These are phyloP conservation scores for Mrakia hoshinonis DNA, from an alignment of 768 basidiomycete species.

Conservation along the genomic window DNA sequence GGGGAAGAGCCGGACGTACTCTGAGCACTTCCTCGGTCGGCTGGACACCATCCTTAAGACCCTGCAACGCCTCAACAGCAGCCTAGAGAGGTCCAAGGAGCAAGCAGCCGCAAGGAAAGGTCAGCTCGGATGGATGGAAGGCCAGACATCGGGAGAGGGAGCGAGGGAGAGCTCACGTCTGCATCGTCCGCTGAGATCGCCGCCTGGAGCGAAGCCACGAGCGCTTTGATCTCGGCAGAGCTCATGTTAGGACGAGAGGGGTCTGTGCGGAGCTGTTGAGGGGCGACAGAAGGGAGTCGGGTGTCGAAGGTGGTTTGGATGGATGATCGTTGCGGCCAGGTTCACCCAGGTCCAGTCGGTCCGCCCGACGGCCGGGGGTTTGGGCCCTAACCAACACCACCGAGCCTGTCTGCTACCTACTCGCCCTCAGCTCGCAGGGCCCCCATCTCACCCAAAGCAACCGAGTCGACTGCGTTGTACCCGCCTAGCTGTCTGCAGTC, in stretches of 20 bases:
- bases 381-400: background rate
- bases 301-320: background rate
- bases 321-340: background rate
- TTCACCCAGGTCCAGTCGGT: too few species aligned
- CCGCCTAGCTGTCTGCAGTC: too few species aligned
- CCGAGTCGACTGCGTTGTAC: too few species aligned
- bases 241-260: background rate
- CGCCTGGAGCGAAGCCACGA: conserved; percentile 14
- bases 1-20: background rate
- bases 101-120: background rate
- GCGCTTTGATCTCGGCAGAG: conserved; percentile 14
- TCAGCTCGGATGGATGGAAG: background rate
- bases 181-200: conserved; percentile 8
- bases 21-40: conserved; percentile 26
- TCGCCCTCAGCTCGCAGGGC: conserved; percentile 11
- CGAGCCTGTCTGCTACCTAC: background rate
- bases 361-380: too few species aligned
- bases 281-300: background rate
- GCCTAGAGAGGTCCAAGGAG: background rate
- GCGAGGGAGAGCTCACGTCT: background rate
- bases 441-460: background rate
- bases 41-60: conserved; percentile 10
- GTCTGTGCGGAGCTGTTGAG: background rate
- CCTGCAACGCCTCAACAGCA: background rate
- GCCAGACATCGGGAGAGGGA: background rate